A percentile compares a stretch with the other conserved stretches of the same genome.
These are phyloP conservation scores for Nannochloris sp. DNA, from an alignment of 139 green algal genomes.

Conservation along the genomic window DNA sequence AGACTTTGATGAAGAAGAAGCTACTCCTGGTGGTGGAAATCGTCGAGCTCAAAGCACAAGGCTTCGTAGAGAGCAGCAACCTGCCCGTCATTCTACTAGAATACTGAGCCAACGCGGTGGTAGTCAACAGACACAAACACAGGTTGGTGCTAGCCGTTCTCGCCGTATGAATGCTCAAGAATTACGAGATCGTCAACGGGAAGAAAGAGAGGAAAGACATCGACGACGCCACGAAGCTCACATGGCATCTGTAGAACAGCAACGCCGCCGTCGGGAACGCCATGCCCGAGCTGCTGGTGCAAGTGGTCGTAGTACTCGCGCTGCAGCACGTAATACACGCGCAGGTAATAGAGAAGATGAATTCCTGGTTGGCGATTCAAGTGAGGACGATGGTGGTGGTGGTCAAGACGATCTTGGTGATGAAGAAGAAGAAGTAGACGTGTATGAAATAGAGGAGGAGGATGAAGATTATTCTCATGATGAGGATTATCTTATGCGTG, in stretches of 20 bases:
- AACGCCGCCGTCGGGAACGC: neutral
- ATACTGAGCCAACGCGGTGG: neutral
- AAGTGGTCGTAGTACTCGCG: too few relatives aligned
- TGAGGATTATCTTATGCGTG: neutral
- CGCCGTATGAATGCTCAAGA: neutral
- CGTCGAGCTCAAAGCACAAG: too few relatives aligned
- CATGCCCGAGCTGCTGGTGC: neutral
- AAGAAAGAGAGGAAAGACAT: slow-evolving; percentile 9
- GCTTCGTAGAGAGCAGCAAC: too few relatives aligned
- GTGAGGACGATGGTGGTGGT: neutral
- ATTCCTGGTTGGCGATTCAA: neutral
- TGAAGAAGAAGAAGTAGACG: neutral
- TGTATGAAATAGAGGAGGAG: neutral
- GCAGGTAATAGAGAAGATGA: too few relatives aligned
- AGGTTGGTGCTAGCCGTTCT: neutral
- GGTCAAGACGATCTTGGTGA: neutral
- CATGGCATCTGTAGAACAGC: neutral
- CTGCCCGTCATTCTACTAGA: too few relatives aligned
- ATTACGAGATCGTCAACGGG: neutral
- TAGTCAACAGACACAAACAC: neutral
- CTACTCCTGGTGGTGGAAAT: neutral
- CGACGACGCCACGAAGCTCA: neutral
- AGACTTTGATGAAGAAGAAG: slow-evolving; percentile 11
- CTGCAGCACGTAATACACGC: too few relatives aligned
- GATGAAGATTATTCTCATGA: neutral